Evolutionary conservation across 768 basidiomycete species (phyloP), one percentile per base, ranked within the genome.

Genomic region (Boletus insuetus): DNA sequence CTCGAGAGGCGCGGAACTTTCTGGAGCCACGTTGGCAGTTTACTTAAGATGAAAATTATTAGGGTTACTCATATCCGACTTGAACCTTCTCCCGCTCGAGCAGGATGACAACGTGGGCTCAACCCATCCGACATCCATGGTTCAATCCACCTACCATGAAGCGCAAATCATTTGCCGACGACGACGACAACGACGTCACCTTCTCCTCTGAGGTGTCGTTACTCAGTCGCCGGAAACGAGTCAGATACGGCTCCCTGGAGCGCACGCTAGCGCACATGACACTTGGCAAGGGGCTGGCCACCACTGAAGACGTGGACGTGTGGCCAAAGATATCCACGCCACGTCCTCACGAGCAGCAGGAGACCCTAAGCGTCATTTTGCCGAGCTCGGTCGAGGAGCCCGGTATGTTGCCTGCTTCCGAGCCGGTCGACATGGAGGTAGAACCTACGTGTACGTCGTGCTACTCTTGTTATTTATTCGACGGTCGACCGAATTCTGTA

Each of bases 351-450:
- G 41, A 53, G 35, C 56, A 61, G 50, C 56, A 60, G 50, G 49
- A 48, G 40, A 48, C 42, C 20, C 42, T 39, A 24, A 14, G 58
- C 1, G 56, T 71, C 8, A 37, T 71, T n/a, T 50, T 68, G 7
- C 76, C 77, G 6, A 69, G 64, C 35, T 71, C 71, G 20, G 63
- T 79, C 48, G 80, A 83, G 57, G 80, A 82, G 49, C 69, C 71
- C 19, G 54, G 58, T 3, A 69, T 71, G 11, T 34, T 34, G 0
- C 49, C 61, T 17, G 62, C 73, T 10, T 78, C 73, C 19, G 87
- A 89, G 51, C 74, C 84, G 3, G 77, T 75, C 26, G 79, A 77
- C 44, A 91, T 91, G 88, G 83, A 82, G 56, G 78, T 82, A 6
- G 87, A 87, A 64, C 84, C 80, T 59, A 81, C 87, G 65, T 74